Base-by-base conservation (phyloP, 2,329 filamentous ascomycete species). In the Penicillium sp. region DNA sequence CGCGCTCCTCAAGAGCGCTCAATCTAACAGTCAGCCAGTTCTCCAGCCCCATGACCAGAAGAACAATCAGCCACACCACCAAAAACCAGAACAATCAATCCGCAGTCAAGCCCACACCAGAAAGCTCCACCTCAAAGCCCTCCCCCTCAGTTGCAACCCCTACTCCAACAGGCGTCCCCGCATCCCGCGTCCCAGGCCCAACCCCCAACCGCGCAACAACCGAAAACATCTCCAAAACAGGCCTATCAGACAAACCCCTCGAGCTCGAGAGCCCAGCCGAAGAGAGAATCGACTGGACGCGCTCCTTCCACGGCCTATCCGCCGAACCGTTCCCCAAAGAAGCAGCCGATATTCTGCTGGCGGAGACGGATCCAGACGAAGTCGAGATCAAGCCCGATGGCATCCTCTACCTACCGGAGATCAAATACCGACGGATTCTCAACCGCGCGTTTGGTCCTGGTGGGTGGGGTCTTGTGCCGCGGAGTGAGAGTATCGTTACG, bases 371-470 rank as follows among this genome's bases (percentile, higher is more conserved):
- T 47, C 72, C 79, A 0, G 78, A 83, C 42, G 91, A 97, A 70
- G 83, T 98, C 48, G 93, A 98, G 75, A 85, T 98, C 66, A 98
- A 98, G 75, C 91, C 93, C 29, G 93, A 98, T 72, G 93, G 93
- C 31, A 91, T 98, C 59, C 76, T 97, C 52, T 98, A 97, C 68
- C 76, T 98, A 51, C 93, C 93, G 12, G 93, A 98, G 77, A 97
- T 98, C 76, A 96, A 97, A 74, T 98, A 98, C 73, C 77, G 93
- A 39, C 77, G 91, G 55, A 91, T 95, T 56, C 71, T 98, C 61
- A 96, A 97, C 48, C 75, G 77, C 62, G 88, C 89, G 0, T 98
- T 98, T 72, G 91, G 93, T 0, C 93, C 93, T 0, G 93, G 94
- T 47, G 93, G 87, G 6, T 98, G 93, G 93, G 93, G 93, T 1